Base-by-base conservation (phyloP, 208 protist genomes). In the Acanthamoeba culbertsoni region DNA sequence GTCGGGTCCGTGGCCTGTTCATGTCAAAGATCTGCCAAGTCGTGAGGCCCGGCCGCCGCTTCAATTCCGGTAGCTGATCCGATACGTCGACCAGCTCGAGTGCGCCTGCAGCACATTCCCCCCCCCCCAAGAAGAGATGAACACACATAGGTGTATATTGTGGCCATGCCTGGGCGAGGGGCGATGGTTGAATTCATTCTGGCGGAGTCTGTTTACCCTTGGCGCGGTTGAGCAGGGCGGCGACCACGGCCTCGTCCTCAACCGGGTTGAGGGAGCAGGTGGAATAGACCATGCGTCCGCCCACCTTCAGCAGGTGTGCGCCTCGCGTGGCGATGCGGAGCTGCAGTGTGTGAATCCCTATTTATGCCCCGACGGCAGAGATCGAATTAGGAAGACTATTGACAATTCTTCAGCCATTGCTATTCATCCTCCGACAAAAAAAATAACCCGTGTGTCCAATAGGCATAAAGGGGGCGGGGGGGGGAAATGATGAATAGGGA, bases 181-280 rank as follows among this genome's bases (percentile, higher is more conserved):
- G n/a, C n/a, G n/a, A n/a, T n/a, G n/a, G n/a, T n/a, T n/a, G n/a
- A n/a, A n/a, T n/a, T n/a, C n/a, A n/a, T n/a, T n/a, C n/a, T n/a
- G 8, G 48, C 8, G 59, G 18, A 35, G 16, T 23, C 28, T 31
- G 59, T 8, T 23, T 35, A 71, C 86, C 93, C 23, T 93, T 3
- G 1, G 48, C 46, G 26, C 48, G 84, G n/a, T 48, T 33, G 8
- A 98, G 63, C 0, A 98, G 12, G 3, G 68, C 88, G 0, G 95
- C 95, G 16, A 98, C 93, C 18, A 98, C 97, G 10, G 97, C 96
- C 90, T 98, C 97, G 77, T 98, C 95, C 73, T 98, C 97, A 37
- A 97, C 40, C 16, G 98, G 98, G 62, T 97, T 97, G 42, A 98
- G 62, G 16, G 95, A 97, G 93, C 98, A 98, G 14, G 98, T 98